Percentiles rank a stretch among this genome's conserved stretches.
Evolutionary conservation across 495 filamentous ascomycete genomes (phyloP).

Genomic region (Tuber melanosporum): DNA sequence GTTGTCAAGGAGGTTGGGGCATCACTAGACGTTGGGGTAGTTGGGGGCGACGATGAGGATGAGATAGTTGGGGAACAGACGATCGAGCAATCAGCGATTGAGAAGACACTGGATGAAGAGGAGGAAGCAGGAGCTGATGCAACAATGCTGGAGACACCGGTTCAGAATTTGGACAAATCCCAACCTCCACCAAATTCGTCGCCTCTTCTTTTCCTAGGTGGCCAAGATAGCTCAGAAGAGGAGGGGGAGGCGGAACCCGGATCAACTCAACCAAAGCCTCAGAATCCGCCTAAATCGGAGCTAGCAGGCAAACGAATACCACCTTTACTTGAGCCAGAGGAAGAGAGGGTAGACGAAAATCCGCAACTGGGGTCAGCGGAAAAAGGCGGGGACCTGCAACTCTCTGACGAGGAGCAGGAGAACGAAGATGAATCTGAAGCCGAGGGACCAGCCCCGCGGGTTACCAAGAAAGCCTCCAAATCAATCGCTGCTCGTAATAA

Average conservation of each 20-base stretch:
- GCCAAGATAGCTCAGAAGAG: slow-evolving; percentile 7
- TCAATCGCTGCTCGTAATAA: slow-evolving; percentile 1
- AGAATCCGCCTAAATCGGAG: too few relatives aligned
- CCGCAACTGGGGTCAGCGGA: neutral
- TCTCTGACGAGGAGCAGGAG: neutral
- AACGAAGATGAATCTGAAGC: neutral
- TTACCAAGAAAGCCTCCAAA: neutral
- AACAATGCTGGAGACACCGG: neutral
- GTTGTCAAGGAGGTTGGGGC: neutral
- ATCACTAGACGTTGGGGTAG: neutral
- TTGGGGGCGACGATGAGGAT: neutral
- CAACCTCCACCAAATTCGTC: neutral
- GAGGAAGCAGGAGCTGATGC: slow-evolving; percentile 6
- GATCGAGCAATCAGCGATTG: slow-evolving; percentile 3
- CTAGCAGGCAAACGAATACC: slow-evolving; percentile 3
- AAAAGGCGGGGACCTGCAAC: neutral
- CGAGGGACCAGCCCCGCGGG: neutral
- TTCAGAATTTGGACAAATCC: neutral
- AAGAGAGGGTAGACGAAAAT: neutral
- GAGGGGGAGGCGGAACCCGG: neutral
- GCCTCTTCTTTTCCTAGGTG: neutral
- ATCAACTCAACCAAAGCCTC: neutral
- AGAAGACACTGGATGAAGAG: neutral
- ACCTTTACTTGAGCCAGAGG: slow-evolving; percentile 1
- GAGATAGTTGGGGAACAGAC: slow-evolving; percentile 2